Evolutionary conservation across 768 basidiomycete genomes (phyloP), one percentile per base, ranked within the genome.

Genomic region (Hygrocybe coccinea): DNA sequence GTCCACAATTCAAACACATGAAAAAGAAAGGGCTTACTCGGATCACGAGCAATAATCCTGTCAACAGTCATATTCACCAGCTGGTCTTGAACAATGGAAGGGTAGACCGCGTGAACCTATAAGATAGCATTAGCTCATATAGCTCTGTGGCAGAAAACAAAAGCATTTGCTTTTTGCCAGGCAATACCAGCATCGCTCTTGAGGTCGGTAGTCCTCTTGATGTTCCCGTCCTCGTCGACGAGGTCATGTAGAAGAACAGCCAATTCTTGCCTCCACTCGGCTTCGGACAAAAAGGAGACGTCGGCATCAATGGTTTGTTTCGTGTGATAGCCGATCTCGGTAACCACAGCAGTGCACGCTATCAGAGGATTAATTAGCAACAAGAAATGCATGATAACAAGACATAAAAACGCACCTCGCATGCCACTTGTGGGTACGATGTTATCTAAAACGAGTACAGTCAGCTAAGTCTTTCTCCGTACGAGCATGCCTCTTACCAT

Each of bases 311-410:
- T 80, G 1, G 77, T 82, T 22, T 68, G 62, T 62, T 82, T 79
- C 24, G 69, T 67, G 58, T 85, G 82, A 59, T 83, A 80, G 0
- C 75, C 67, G 21, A 85, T 77, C 61, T 84, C 82, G 0, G 84
- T 85, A 2, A 84, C 82, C 24, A 84, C 82, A 4, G 83, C 82
- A 2, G 83, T 86, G 59, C 84, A 86, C 7, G 84, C 84, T 84
- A 54, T 36, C 2, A 15, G 8, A 46, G 15, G n/a, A 29, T 29
- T 29, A 29, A 29, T 29, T 6, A 6, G 3, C 14, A 41, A 14
- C 47, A 41, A 38, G 19, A 25, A 15, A 37, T 39, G 54, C 24
- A 39, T 29, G 17, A 45, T 19, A 12, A 29, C 36, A 15, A 7
- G 55, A 46, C 34, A 49, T 10, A 56, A 25, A 14, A 15, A 62